phyloP scores from a whole-genome alignment of 2,329 filamentous ascomycete species.

The Rhynchosporium graminicola region DNA sequence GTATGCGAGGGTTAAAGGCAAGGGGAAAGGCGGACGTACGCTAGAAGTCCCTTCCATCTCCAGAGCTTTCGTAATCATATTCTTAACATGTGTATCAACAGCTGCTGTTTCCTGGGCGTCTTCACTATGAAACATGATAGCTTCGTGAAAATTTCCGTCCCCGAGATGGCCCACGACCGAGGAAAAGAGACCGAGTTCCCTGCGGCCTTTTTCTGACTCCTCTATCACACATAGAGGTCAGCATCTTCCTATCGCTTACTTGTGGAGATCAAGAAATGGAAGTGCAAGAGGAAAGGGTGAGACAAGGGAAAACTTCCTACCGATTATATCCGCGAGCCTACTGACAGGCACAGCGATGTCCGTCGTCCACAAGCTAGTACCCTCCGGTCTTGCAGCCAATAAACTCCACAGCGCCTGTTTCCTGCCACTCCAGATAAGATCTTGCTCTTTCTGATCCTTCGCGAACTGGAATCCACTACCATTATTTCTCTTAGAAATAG shows the following conservation, averaged over 20 bases:
- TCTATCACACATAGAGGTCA: conserved; percentile 41
- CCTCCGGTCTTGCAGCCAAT: conserved; percentile 64
- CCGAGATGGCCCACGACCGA: conserved; percentile 87
- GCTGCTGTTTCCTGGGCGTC: conserved; percentile 68
- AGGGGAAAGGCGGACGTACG: conserved; percentile 34
- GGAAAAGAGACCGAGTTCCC: conserved; percentile 78
- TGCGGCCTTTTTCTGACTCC: conserved; percentile 82
- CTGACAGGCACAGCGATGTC: conserved; percentile 82
- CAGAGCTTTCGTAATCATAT: conserved; percentile 82
- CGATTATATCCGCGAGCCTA: conserved; percentile 69
- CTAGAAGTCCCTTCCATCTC: conserved; percentile 94
- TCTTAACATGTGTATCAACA: conserved; percentile 76
- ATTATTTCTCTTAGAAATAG: conserved; percentile 63
- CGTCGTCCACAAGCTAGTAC: conserved; percentile 72
- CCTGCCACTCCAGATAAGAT: conserved; percentile 75
- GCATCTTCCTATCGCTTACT: too few species aligned
- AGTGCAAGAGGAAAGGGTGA: too few species aligned
- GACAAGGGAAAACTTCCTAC: conserved; percentile 39
- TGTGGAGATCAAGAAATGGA: too few species aligned
- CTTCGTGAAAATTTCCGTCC: conserved; percentile 91
- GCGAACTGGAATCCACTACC: conserved; percentile 74
- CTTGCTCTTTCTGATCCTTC: conserved; percentile 65
- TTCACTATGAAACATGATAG: conserved; percentile 81
- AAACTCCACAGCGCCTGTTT: conserved; percentile 83
- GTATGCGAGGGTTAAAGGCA: too few species aligned